Conservation (phyloP, 2,329 filamentous ascomycete species). For the Nigrograna mackinnonii region DNA sequence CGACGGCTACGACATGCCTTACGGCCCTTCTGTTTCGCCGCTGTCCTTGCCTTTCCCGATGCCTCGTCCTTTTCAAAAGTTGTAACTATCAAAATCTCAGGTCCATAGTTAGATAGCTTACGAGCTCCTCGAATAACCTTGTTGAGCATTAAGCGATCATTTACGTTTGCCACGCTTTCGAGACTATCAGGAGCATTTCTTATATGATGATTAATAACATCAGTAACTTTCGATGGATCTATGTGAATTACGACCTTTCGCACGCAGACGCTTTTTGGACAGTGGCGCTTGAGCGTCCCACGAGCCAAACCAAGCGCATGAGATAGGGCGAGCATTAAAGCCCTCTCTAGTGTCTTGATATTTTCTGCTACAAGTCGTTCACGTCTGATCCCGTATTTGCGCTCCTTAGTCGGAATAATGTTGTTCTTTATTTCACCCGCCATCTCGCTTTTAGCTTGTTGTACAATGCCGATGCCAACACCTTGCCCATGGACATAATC, state of each 20-base stretch:
- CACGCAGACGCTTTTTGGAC: neutral
- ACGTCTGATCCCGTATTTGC: constrained; percentile 1
- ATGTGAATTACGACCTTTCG: neutral
- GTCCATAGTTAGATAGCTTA: constrained; percentile 6
- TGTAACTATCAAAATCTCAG: neutral
- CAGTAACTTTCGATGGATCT: neutral
- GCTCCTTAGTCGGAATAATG: constrained; percentile 1
- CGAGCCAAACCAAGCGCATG: constrained; percentile 1
- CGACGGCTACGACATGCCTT: constrained; percentile 11
- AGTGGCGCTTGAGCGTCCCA: constrained; percentile 2
- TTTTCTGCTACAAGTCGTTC: constrained; percentile 1
- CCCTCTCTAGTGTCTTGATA: constrained; percentile 3
- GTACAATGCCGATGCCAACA: constrained; percentile 1
- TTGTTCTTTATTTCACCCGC: neutral
- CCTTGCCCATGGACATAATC: neutral
- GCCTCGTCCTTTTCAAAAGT: neutral
- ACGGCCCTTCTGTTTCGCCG: constrained; percentile 7
- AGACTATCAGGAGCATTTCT: constrained; percentile 7
- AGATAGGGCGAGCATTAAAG: neutral
- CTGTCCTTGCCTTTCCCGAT: constrained; percentile 6
- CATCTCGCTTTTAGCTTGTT: neutral
- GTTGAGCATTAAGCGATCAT: constrained; percentile 14
- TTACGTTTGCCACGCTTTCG: constrained; percentile 8
- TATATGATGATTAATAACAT: neutral
- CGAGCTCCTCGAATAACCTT: constrained; percentile 9